Conservation (phyloP, 108 stramenopile genomes). For the Asterionellopsis glacialis region DNA sequence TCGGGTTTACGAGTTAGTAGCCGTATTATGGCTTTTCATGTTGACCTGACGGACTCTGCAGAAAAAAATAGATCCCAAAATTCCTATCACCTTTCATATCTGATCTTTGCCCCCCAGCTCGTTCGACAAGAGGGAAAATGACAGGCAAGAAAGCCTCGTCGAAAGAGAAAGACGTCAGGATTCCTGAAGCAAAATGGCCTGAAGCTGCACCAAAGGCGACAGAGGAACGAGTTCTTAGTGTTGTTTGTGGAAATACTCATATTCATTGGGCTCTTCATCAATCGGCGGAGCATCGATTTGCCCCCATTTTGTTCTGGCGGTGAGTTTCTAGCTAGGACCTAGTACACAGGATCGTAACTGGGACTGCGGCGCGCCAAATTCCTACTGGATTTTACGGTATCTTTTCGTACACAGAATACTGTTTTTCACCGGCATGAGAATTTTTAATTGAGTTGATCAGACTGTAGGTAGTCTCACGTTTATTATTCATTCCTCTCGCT, state of each 20-base stretch:
- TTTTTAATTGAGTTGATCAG: not conserved
- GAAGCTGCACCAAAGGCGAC: constrained; percentile 15
- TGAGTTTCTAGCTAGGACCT: too few relatives aligned
- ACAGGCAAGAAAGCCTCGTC: not conserved
- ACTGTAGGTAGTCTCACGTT: too few relatives aligned
- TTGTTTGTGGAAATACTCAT: constrained; percentile 60
- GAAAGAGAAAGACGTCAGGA: not conserved
- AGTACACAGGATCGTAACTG: too few relatives aligned
- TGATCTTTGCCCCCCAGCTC: too few relatives aligned
- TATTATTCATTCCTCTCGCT: not conserved
- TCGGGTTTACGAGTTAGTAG: too few relatives aligned
- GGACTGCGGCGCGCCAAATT: too few relatives aligned
- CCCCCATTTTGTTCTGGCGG: constrained; percentile 62
- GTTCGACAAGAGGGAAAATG: too few relatives aligned
- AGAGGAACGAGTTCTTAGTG: constrained; percentile 23
- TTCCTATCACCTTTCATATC: too few relatives aligned
- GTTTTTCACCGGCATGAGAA: not conserved
- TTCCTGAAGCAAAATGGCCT: constrained; percentile 23
- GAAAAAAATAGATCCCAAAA: too few relatives aligned
- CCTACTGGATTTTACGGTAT: not conserved
- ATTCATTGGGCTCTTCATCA: constrained; percentile 68
- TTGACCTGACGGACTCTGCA: too few relatives aligned
- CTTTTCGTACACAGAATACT: not conserved
- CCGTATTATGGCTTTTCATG: too few relatives aligned
- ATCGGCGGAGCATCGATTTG: constrained; percentile 22